A percentile compares a stretch with the other conserved stretches of the same genome.
These are phyloP conservation scores for Diaporthe ilicicola DNA, from an alignment of 2,329 filamentous ascomycete species.

Conservation along the genomic window DNA sequence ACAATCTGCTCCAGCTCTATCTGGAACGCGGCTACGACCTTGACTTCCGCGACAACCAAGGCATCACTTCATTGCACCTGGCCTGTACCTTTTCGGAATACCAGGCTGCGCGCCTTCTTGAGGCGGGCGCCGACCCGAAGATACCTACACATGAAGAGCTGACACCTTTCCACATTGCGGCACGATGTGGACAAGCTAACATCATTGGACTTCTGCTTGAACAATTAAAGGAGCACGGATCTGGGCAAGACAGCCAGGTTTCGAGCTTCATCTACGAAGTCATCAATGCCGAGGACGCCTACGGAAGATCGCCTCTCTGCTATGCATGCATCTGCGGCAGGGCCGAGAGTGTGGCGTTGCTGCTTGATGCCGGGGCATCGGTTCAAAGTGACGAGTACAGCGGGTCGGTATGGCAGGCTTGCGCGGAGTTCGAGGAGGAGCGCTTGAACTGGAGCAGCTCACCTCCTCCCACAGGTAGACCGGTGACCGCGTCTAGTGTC, in stretches of 20 bases:
- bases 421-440: conserved; percentile 9
- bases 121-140: background rate
- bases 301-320: conserved; percentile 2
- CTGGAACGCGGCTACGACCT: background rate
- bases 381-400: background rate
- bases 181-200: background rate
- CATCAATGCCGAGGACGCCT: background rate
- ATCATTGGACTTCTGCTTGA: conserved; percentile 14
- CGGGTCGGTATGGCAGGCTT: conserved; percentile 12
- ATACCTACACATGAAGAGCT: background rate
- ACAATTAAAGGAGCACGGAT: background rate
- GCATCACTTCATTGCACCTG: conserved; percentile 6
- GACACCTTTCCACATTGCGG: background rate
- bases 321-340: background rate
- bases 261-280: background rate
- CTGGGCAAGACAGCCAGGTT: background rate
- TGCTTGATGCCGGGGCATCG: conserved; percentile 18
- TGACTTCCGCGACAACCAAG: background rate
- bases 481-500: background rate
- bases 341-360: conserved; percentile 1
- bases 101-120: background rate
- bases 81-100: conserved; percentile 20
- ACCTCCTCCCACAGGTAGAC: background rate
- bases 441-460: background rate
- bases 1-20: background rate